These are phyloP conservation scores for Immersiporthe knoxdaviesiana DNA, from an alignment of 2,329 filamentous ascomycete genomes.

Conservation along the genomic window DNA sequence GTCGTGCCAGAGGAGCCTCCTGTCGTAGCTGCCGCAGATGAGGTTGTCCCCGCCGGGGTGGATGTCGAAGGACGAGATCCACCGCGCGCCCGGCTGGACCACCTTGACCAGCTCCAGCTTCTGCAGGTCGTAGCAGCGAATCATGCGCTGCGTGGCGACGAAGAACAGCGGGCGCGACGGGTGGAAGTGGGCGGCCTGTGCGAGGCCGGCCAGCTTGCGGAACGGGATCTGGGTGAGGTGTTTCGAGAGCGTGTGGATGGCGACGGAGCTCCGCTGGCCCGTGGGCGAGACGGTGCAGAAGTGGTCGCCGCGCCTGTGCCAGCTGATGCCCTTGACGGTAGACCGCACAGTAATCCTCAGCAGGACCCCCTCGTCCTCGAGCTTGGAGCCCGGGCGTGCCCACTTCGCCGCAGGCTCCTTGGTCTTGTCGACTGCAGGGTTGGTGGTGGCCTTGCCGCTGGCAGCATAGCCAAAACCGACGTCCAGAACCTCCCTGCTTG, in stretches of 20 bases:
- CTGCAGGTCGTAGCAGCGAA: constrained; percentile 92
- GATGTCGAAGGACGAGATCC: constrained; percentile 93
- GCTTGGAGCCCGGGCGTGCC: constrained; percentile 73
- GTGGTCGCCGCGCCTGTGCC: constrained; percentile 94
- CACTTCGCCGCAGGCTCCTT: constrained; percentile 82
- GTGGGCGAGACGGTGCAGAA: constrained; percentile 87
- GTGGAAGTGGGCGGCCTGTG: constrained; percentile 93
- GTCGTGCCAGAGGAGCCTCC: constrained; percentile 94
- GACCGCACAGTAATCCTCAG: constrained; percentile 80
- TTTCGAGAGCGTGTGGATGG: constrained; percentile 93
- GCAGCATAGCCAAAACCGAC: constrained; percentile 90
- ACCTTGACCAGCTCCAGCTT: constrained; percentile 91
- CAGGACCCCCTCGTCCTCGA: constrained; percentile 78
- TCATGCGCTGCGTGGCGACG: constrained; percentile 90
- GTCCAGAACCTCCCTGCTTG: constrained; percentile 77
- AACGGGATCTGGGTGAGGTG: constrained; percentile 96
- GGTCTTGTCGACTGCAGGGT: constrained; percentile 57
- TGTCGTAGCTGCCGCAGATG: constrained; percentile 92
- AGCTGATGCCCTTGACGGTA: constrained; percentile 83
- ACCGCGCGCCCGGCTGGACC: constrained; percentile 87
- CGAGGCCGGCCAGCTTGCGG: constrained; percentile 71
- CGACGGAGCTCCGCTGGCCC: constrained; percentile 77
- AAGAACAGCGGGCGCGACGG: constrained; percentile 92
- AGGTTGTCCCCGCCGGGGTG: constrained; percentile 93
- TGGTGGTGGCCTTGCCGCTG: constrained; percentile 58